Conservation (phyloP, 768 basidiomycete species). For the Boletus tylopilopsis region DNA sequence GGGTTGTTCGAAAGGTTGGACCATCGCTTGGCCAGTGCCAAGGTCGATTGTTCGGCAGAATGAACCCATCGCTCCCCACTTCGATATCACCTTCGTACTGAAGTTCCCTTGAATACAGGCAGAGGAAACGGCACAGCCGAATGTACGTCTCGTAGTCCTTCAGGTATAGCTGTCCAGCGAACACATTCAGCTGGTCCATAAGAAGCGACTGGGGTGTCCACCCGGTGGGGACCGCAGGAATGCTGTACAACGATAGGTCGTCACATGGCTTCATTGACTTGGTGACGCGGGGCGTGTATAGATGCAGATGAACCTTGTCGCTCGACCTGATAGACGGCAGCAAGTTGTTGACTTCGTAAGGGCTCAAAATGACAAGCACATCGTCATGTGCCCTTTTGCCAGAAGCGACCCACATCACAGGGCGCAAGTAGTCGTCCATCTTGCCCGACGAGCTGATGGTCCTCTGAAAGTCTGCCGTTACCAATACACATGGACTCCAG, state of each 20-base stretch:
- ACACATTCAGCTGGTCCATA: conserved; percentile 27
- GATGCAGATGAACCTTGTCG: conserved; percentile 36
- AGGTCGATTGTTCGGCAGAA: conserved; percentile 15
- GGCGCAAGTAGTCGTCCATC: conserved; percentile 22
- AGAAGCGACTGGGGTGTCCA: neutral
- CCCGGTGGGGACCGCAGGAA: neutral
- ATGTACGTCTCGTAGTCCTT: conserved; percentile 26
- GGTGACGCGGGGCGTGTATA: conserved; percentile 39
- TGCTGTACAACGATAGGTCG: conserved; percentile 17
- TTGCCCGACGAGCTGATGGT: conserved; percentile 5
- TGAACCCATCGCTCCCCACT: conserved; percentile 19
- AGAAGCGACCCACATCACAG: conserved; percentile 29
- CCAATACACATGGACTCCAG: conserved; percentile 18
- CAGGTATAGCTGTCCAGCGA: conserved; percentile 33
- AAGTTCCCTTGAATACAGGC: conserved; percentile 20
- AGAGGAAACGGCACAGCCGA: conserved; percentile 25
- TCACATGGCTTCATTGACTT: conserved; percentile 36
- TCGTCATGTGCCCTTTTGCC: neutral
- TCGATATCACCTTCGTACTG: conserved; percentile 2
- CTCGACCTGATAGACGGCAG: conserved; percentile 34
- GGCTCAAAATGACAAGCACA: conserved; percentile 39
- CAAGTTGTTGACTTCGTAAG: conserved; percentile 37
- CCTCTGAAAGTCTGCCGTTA: conserved; percentile 15
- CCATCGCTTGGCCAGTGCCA: neutral
- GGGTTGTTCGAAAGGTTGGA: conserved; percentile 35